These are phyloP conservation scores for Coriolopsis trogii DNA, from an alignment of 1,284 basidiomycete genomes.

Conservation along the genomic window DNA sequence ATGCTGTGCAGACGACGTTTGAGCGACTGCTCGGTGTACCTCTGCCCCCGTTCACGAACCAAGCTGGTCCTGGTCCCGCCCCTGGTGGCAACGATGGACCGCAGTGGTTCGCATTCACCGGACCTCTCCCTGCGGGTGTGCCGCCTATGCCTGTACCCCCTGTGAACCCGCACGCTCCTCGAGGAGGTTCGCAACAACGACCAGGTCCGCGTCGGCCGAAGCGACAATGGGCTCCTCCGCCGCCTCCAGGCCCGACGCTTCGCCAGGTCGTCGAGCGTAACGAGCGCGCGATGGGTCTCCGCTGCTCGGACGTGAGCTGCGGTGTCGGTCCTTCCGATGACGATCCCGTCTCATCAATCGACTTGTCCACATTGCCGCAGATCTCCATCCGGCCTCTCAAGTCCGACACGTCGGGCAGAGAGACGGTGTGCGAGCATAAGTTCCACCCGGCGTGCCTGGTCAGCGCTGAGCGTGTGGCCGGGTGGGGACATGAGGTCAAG, in stretches of 20 bases:
- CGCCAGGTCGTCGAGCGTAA: constrained; percentile 66
- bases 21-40: constrained; percentile 20
- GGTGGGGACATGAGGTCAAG: constrained; percentile 54
- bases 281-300: constrained; percentile 68
- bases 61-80: constrained; percentile 9
- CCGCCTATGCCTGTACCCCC: constrained; percentile 13
- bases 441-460: constrained; percentile 77
- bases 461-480: constrained; percentile 69
- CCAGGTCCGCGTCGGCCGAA: constrained; percentile 20
- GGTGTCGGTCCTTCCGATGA: constrained; percentile 77
- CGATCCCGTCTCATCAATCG: constrained; percentile 51
- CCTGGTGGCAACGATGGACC: constrained; percentile 7
- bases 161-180: constrained; percentile 5
- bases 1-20: constrained; percentile 17
- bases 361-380: constrained; percentile 43
- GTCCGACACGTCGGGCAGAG: constrained; percentile 20
- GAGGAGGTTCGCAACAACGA: constrained; percentile 7
- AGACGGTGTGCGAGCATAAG: constrained; percentile 54
- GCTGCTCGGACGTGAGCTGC: constrained; percentile 72
- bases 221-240: constrained; percentile 39
- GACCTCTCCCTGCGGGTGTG: constrained; percentile 13
- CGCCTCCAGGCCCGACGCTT: constrained; percentile 49
- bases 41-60: constrained; percentile 4
- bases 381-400: constrained; percentile 43
- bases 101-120: constrained; percentile 17